phyloP scores from a whole-genome alignment of 148 eudicot genomes.

The Cornus kousa region DNA sequence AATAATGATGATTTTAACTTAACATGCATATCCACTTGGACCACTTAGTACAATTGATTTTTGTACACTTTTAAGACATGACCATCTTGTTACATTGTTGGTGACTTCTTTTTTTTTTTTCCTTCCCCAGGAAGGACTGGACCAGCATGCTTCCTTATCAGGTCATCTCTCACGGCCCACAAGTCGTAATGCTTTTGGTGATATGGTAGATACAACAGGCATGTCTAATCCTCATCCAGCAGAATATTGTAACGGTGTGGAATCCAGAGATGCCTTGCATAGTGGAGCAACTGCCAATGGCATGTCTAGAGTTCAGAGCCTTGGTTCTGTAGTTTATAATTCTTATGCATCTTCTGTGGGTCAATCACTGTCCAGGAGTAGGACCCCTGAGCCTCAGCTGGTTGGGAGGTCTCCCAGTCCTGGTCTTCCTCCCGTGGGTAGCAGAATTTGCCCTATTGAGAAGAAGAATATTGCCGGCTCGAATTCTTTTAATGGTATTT shows the following conservation, averaged over 20 bases:
- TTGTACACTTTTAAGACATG: neutral
- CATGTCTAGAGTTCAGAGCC: slow-evolving; percentile 31
- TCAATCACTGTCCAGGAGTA: slow-evolving; percentile 25
- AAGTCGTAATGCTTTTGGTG: slow-evolving; percentile 31
- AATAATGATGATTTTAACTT: neutral
- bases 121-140: slow-evolving; percentile 53
- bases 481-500: slow-evolving; percentile 21
- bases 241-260: slow-evolving; percentile 24
- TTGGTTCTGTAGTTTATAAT: slow-evolving; percentile 25
- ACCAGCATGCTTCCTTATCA: slow-evolving; percentile 28
- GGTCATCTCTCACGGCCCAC: slow-evolving; percentile 34
- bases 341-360: slow-evolving; percentile 29
- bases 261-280: slow-evolving; percentile 19
- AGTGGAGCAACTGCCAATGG: slow-evolving; percentile 9
- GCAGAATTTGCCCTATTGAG: slow-evolving; percentile 17
- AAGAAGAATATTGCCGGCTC: slow-evolving; percentile 17
- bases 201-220: slow-evolving; percentile 14
- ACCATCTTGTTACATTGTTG: neutral
- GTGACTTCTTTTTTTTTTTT: neutral
- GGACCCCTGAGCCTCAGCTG: slow-evolving; percentile 34
- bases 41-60: neutral
- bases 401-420: slow-evolving; percentile 29
- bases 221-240: slow-evolving; percentile 24
- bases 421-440: slow-evolving; percentile 19
- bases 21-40: neutral